These are phyloP conservation scores for Citrus sinensis DNA, from an alignment of 345 rosid species.

Conservation along the genomic window DNA sequence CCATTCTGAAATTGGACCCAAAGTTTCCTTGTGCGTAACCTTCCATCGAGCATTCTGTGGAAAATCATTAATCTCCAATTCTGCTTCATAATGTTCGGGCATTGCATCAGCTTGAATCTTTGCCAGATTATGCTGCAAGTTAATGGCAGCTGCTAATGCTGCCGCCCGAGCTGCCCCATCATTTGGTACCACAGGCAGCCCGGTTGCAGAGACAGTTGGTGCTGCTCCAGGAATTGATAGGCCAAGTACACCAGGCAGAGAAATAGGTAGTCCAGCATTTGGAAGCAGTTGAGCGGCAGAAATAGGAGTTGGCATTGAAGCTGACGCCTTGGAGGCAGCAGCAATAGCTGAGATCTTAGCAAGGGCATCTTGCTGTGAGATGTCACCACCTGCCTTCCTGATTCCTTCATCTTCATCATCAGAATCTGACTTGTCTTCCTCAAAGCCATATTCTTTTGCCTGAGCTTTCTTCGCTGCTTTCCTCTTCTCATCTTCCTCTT, in stretches of 20 bases:
- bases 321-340: conserved; percentile 54
- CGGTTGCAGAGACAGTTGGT: conserved; percentile 30
- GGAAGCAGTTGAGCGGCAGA: conserved; percentile 42
- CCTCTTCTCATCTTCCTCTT: conserved; percentile 96
- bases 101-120: conserved; percentile 96
- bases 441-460: conserved; percentile 95
- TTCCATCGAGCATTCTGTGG: conserved; percentile 99
- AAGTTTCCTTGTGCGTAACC: conserved; percentile 97
- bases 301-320: conserved; percentile 33
- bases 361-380: conserved; percentile 76
- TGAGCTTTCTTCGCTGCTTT: conserved; percentile 96
- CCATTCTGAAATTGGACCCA: conserved; percentile 98
- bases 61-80: conserved; percentile 91
- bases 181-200: conserved; percentile 40
- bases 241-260: conserved; percentile 40
- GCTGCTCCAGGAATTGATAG: conserved; percentile 40
- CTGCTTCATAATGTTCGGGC: conserved; percentile 99
- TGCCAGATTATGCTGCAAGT: conserved; percentile 84
- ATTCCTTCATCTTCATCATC: conserved; percentile 96
- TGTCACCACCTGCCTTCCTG: conserved; percentile 84
- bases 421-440: conserved; percentile 97
- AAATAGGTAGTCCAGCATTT: conserved; percentile 40
- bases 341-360: conserved; percentile 73
- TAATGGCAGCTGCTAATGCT: conserved; percentile 88
- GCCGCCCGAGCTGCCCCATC: conserved; percentile 90